A percentile compares a stretch with the other conserved stretches of the same genome.
Conservation (phyloP, 805 yeast genomes). For the Metschnikowia henanensis region DNA sequence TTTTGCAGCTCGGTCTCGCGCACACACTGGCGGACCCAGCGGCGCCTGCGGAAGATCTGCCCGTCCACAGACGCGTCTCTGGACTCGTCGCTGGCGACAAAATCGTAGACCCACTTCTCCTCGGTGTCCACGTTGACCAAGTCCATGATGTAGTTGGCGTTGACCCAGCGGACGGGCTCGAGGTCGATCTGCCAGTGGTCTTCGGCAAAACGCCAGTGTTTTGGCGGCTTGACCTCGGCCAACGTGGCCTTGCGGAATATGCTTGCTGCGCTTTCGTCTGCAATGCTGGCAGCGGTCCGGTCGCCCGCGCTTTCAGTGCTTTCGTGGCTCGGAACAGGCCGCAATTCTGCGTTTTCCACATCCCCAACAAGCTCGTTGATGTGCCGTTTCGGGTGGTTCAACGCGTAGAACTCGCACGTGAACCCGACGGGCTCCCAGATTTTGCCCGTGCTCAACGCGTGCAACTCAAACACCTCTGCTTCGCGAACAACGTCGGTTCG, state of each 20-base stretch:
- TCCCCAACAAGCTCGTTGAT: constrained; percentile 8
- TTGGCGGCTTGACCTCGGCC: constrained; percentile 53
- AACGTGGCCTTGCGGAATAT: constrained; percentile 21
- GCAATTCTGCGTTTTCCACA: constrained; percentile 3
- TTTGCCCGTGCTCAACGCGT: constrained; percentile 47
- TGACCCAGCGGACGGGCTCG: constrained; percentile 64
- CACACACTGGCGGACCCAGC: constrained; percentile 58
- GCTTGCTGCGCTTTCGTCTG: neutral
- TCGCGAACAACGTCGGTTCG: constrained; percentile 27
- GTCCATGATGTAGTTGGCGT: constrained; percentile 46
- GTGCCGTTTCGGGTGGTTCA: constrained; percentile 36
- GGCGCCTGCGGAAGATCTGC: constrained; percentile 55
- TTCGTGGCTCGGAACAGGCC: constrained; percentile 1
- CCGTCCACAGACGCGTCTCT: constrained; percentile 23
- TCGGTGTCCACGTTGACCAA: constrained; percentile 64
- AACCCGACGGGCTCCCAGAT: constrained; percentile 69
- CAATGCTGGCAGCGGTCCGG: neutral
- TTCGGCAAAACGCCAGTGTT: constrained; percentile 53
- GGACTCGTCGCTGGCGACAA: constrained; percentile 17
- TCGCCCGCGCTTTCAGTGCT: constrained; percentile 1
- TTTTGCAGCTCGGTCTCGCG: constrained; percentile 11
- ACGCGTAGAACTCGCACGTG: constrained; percentile 52
- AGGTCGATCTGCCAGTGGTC: constrained; percentile 68
- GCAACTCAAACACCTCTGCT: constrained; percentile 71
- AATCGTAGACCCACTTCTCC: constrained; percentile 86